Base-by-base conservation (phyloP, 257 asterid species). In the Plantago major region DNA sequence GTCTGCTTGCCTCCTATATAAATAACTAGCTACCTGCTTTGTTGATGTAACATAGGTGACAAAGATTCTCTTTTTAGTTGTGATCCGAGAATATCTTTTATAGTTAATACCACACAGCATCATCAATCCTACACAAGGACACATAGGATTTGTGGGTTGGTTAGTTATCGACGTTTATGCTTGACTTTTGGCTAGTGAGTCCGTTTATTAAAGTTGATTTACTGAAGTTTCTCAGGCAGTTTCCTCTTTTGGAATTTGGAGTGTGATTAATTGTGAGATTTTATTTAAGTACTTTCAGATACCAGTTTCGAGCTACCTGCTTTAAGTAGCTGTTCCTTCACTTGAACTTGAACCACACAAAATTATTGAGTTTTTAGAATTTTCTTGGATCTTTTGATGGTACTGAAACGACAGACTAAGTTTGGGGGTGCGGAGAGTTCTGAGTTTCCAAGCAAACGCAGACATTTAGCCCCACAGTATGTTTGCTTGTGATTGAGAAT, bases 151-250 rank as follows among this genome's bases (percentile, higher is more conserved):
- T 79, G 82, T 64, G 78, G 75, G 55, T 10, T 67, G 67, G 55
- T 74, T 53, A 67, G 69, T 74, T 18, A 9, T 22, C 26, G 26
- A 22, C 26, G 26, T 62, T 16, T 42, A 26, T 37, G 58, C 74
- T 84, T 85, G 93, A 83, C 90, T 78, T 70, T 53, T 55, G 71
- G 65, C 62, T 47, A 42, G 37, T 52, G 55, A 63, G 14, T 67
- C 69, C 71, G 69, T 70, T 71, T 58, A 42, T 74, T 78, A 66
- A 55, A 56, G 58, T 60, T 60, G 47, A 60, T 46, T 10, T 28
- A n/a, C 42, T 70, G 95, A 84, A 83, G 76, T 74, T 90, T 87
- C 89, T 71, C 48, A 16, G 71, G 83, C 48, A 71, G 76, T 76
- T 89, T 81, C 95, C 67, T 58, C 53, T 19, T 6, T 58, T 44